A percentile compares a stretch with the other conserved stretches of the same genome.
phyloP scores from a whole-genome alignment of 768 basidiomycete genomes.

The Cystofilobasidium bisporidii region DNA sequence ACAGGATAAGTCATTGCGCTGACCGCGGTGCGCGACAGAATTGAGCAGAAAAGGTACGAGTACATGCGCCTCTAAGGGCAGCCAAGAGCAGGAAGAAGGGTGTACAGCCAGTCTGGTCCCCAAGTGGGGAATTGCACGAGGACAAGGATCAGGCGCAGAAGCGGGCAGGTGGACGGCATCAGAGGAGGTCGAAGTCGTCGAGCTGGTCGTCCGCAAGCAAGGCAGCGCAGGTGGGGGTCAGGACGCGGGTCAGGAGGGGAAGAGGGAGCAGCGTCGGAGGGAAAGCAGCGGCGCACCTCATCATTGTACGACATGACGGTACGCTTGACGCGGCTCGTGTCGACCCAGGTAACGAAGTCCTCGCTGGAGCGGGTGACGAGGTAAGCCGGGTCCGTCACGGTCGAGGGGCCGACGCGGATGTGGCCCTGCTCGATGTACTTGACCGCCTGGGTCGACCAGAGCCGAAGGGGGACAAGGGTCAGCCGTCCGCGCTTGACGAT shows the following conservation, averaged over 20 bases:
- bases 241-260: no score
- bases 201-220: no score
- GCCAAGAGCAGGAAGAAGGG: no score
- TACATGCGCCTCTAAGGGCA: no score
- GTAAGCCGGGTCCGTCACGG: conserved; percentile 90
- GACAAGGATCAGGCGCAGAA: no score
- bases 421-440: conserved; percentile 98
- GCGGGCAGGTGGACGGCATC: no score
- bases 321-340: conserved; percentile 90
- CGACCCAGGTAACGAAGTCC: conserved; percentile 99
- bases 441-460: conserved; percentile 57
- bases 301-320: conserved; percentile 95
- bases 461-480: neutral
- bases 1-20: no score
- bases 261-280: conserved; percentile 9
- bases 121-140: no score
- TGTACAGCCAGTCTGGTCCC: no score
- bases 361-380: conserved; percentile 96
- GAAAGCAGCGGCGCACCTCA: conserved; percentile 50
- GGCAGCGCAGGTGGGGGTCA: no score
- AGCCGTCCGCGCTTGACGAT: neutral
- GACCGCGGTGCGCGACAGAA: no score
- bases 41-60: no score
- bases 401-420: conserved; percentile 90
- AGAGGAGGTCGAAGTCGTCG: neutral